Conservation (phyloP, 805 yeast species). For the Kluyveromyces dobzhanskii region DNA sequence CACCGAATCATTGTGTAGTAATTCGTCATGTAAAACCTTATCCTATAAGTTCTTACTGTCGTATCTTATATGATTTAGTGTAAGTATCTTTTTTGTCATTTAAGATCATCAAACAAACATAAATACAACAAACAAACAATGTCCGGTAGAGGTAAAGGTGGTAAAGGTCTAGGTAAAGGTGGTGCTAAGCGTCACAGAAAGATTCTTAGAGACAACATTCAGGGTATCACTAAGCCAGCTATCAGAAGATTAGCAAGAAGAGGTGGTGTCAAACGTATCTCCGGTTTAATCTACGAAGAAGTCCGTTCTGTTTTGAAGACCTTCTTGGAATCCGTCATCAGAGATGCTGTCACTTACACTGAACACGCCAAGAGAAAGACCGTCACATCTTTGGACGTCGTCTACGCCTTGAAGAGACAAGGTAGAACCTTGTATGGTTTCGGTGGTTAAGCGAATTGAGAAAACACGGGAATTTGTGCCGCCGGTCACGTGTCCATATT, state of each 20-base stretch:
- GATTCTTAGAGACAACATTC: constrained; percentile 97
- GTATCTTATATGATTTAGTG: too few species aligned
- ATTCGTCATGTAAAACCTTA: too few species aligned
- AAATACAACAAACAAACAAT: constrained; percentile 30
- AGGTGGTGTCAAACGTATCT: constrained; percentile 99
- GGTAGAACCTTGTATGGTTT: constrained; percentile 99
- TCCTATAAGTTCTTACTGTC: too few species aligned
- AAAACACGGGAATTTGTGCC: too few species aligned
- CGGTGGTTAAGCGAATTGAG: constrained; percentile 68
- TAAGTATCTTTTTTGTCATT: too few species aligned
- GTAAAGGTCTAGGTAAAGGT: constrained; percentile 99
- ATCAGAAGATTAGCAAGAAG: constrained; percentile 99
- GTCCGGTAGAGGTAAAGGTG: constrained; percentile 99
- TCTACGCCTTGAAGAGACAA: constrained; percentile 98
- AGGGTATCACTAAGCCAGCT: constrained; percentile 99
- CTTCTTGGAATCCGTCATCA: constrained; percentile 92
- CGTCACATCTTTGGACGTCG: constrained; percentile 96
- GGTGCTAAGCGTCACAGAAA: constrained; percentile 99
- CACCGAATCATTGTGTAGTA: too few species aligned
- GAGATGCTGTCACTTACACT: constrained; percentile 98
- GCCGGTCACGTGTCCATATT: too few species aligned
- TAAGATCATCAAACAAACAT: neutral
- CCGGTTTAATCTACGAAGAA: constrained; percentile 96
- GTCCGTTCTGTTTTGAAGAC: constrained; percentile 93
- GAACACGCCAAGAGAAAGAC: constrained; percentile 99